phyloP scores from a whole-genome alignment of 1,284 basidiomycete species.

The Polyporus tsugae region DNA sequence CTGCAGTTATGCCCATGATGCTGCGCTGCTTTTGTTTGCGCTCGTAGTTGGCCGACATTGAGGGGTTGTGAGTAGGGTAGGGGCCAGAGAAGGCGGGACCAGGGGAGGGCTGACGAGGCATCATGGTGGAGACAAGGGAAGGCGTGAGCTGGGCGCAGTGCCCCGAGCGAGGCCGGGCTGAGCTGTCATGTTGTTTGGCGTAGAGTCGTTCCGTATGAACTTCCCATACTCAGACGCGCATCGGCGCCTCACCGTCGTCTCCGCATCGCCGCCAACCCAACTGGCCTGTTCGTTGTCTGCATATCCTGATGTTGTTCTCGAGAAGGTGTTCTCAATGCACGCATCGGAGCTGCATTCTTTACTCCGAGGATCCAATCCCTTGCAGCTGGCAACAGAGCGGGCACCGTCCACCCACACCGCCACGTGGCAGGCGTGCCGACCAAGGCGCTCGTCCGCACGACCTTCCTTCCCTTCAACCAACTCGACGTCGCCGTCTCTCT shows the following conservation, averaged over 20 bases:
- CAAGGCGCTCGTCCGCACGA: conserved; percentile 27
- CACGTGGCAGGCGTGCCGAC: conserved; percentile 32
- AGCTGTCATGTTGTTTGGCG: conserved; percentile 41
- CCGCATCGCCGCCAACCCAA: background rate
- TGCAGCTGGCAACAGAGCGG: background rate
- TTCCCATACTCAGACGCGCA: conserved; percentile 35
- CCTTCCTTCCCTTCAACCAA: conserved; percentile 25
- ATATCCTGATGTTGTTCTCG: background rate
- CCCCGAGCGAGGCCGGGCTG: conserved; percentile 28
- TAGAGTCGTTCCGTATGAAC: conserved; percentile 39
- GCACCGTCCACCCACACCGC: conserved; percentile 11
- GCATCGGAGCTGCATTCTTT: background rate
- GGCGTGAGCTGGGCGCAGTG: conserved; percentile 28
- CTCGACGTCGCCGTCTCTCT: conserved; percentile 30
- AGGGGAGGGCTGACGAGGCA: conserved; percentile 47
- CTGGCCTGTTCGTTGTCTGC: background rate
- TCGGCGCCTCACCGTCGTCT: conserved; percentile 28
- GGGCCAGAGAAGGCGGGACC: conserved; percentile 30
- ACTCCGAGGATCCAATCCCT: background rate
- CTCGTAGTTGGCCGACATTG: conserved; percentile 38
- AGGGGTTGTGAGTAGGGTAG: conserved; percentile 32
- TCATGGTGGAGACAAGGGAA: conserved; percentile 42
- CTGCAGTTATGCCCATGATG: conserved; percentile 72
- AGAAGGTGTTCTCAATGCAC: background rate
- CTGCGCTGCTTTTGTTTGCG: conserved; percentile 58